A percentile compares a stretch with the other conserved stretches of the same genome.
Conservation (phyloP, 306 rosid species). For the Arachis hypogaea region DNA sequence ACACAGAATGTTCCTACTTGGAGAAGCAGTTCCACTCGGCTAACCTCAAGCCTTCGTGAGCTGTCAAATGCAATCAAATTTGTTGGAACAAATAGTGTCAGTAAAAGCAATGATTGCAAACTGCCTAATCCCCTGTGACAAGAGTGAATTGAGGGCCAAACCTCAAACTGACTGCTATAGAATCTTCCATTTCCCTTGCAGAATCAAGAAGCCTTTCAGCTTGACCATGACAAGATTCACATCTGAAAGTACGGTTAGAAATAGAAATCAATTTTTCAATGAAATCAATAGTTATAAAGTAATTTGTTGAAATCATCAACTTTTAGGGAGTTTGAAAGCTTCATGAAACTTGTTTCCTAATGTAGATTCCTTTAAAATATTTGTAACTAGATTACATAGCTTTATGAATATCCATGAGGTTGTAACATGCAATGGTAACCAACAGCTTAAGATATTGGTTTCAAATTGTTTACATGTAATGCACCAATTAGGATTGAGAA, state of each 20-base stretch:
- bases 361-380: conserved; percentile 26
- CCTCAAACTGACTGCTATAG: conserved; percentile 96
- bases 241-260: conserved; percentile 59
- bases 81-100: conserved; percentile 23
- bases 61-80: conserved; percentile 53
- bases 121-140: background rate
- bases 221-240: conserved; percentile 98
- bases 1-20: conserved; percentile 98
- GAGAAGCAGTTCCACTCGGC: conserved; percentile 94
- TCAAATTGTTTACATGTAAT: conserved; percentile 33
- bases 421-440: conserved; percentile 12
- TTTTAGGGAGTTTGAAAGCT: conserved; percentile 27
- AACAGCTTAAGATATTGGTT: conserved; percentile 17
- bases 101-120: conserved; percentile 8
- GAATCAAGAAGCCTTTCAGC: conserved; percentile 98
- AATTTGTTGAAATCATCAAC: conserved; percentile 30
- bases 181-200: conserved; percentile 99
- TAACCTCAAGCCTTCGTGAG: conserved; percentile 97
- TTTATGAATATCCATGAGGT: conserved; percentile 17
- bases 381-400: conserved; percentile 13
- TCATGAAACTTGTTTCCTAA: conserved; percentile 27
- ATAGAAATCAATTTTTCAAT: conserved; percentile 37
- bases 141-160: conserved; percentile 43
- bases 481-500: conserved; percentile 37
- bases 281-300: conserved; percentile 14